Base-by-base conservation (phyloP, 2,329 filamentous ascomycete genomes). In the Chaetomium strumarium region DNA sequence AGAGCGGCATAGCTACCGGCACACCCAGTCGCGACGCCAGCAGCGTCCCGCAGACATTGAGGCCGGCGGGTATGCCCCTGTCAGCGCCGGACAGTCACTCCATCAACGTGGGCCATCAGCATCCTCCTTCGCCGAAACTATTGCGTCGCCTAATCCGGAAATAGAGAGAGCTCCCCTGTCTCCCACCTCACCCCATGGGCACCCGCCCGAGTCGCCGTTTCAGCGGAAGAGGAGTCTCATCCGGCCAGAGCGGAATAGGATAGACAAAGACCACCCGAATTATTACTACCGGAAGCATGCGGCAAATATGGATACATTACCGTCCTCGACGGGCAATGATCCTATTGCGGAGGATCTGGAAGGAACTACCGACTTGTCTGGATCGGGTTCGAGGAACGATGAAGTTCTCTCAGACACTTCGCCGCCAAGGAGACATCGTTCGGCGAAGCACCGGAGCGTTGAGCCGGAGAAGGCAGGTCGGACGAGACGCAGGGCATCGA, bases 281-380 rank as follows among this genome's bases (percentile, higher is more conserved):
- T 99, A 96, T 66, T 81, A 96, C 71, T 99, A 99, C 70, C 84
- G 90, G 61, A 88, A 95, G 68, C 91, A 96, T 80, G 90, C 95
- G 10, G 88, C 90, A 63, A 88, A 92, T 59, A 96, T 99, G 90
- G 79, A 85, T 51, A 86, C 90, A 5, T 77, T 90, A 59, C 93
- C 95, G 1, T 97, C 93, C 0, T 87, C 89, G 7, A 97, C 93
- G 0, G 93, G 93, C 55, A 88, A 95, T 62, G 91, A 97, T 63
- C 90, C 91, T 2, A 82, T 95, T 48, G 71, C 88, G 50, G 92
- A 96, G 68, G 86, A 90, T 54, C 70, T 88, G 17, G 87, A 88
- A 52, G 84, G 77, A 55, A 80, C 79, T 19, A 84, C 76, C 37
- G 72, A 84, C 63, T 66, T 72, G 37, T 77, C 75, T n/a, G 70